Conservation (phyloP, 1,284 basidiomycete species). For the Inonotus hispidus region DNA sequence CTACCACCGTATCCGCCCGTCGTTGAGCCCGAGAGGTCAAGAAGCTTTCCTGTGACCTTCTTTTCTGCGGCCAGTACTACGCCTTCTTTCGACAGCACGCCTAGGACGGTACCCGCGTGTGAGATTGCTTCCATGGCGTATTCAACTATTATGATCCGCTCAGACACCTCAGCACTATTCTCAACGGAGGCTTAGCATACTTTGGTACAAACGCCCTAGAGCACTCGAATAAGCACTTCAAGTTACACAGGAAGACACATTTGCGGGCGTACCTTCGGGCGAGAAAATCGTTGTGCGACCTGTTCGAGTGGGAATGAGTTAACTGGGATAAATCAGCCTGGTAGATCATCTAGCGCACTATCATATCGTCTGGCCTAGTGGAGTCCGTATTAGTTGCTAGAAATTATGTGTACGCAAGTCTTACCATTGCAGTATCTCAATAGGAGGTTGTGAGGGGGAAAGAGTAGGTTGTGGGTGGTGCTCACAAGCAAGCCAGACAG, state of each 20-base stretch:
- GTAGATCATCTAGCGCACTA: slow-evolving; percentile 49
- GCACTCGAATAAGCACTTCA: neutral
- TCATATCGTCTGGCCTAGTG: slow-evolving; percentile 82
- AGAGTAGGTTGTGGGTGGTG: neutral
- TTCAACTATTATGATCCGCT: slow-evolving; percentile 60
- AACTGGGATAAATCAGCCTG: neutral
- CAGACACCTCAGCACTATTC: neutral
- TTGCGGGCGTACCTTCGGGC: slow-evolving; percentile 68
- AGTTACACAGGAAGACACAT: neutral
- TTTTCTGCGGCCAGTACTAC: slow-evolving; percentile 99
- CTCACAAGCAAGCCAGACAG: neutral
- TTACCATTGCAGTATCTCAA: neutral
- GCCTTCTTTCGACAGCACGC: slow-evolving; percentile 92
- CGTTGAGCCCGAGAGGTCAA: slow-evolving; percentile 83
- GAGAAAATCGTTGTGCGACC: slow-evolving; percentile 95
- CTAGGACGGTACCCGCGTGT: slow-evolving; percentile 92
- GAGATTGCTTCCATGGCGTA: slow-evolving; percentile 99
- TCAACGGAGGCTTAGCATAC: slow-evolving; percentile 35
- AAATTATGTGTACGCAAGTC: neutral
- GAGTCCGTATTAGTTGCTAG: neutral
- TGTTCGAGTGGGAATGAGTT: slow-evolving; percentile 25
- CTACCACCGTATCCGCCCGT: slow-evolving; percentile 90
- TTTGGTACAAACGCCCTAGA: slow-evolving; percentile 84
- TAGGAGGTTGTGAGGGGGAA: neutral
- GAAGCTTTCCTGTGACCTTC: slow-evolving; percentile 96